A percentile compares a stretch with the other conserved stretches of the same genome.
Evolutionary conservation across 148 eudicot species (phyloP).

Genomic region (Euryodendron excelsum): DNA sequence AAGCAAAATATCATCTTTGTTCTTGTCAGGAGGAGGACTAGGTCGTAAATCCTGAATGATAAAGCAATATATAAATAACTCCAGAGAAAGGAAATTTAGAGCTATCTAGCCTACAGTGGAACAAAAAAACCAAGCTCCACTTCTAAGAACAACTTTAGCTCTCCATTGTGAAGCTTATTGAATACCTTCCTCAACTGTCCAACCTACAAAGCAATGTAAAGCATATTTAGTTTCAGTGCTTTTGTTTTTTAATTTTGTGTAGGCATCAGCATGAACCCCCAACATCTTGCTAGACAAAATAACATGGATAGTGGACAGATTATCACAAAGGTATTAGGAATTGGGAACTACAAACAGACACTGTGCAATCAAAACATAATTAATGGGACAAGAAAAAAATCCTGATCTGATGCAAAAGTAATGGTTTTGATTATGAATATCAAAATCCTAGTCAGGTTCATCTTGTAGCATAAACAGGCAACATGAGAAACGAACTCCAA

Average conservation of each 20-base stretch:
- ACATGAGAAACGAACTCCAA: no score
- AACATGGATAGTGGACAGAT: neutral
- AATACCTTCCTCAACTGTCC: constrained; percentile 71
- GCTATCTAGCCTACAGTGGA: neutral
- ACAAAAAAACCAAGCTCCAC: constrained; percentile 46
- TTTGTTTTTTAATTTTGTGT: no score
- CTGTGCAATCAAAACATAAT: neutral
- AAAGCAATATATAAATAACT: neutral
- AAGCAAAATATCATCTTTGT: constrained; percentile 63
- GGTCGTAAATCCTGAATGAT: constrained; percentile 50
- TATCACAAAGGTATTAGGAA: neutral
- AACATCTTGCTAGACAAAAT: neutral
- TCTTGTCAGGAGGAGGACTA: constrained; percentile 55
- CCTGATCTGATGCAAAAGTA: neutral
- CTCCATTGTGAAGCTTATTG: constrained; percentile 60
- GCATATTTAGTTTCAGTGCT: neutral
- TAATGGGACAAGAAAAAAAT: neutral
- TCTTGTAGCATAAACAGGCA: neutral
- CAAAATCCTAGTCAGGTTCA: no score
- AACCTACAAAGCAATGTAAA: constrained; percentile 39
- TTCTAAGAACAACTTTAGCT: constrained; percentile 70
- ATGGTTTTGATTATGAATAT: no score
- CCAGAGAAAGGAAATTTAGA: neutral
- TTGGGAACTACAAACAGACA: neutral
- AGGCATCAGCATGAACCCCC: constrained; percentile 7